Base-by-base conservation (phyloP, 805 yeast genomes). In the Kazachstania bromeliacearum region DNA sequence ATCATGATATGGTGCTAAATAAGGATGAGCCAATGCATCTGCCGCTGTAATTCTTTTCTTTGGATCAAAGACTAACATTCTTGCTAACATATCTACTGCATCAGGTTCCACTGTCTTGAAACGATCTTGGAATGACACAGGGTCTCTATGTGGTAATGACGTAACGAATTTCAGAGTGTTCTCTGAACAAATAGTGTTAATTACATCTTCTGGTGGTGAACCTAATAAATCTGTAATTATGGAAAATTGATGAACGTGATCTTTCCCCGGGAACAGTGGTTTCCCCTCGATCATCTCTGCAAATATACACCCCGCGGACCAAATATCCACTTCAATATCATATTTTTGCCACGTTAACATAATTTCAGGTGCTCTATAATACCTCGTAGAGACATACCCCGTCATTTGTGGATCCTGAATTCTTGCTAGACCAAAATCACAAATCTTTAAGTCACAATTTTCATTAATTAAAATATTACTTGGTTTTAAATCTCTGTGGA, bases 321-420 rank as follows among this genome's bases (percentile, higher is more conserved):
- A 89, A 50, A 89, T 84, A 61, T 89, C 98, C 26, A 89, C 97
- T 62, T 88, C 96, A 7, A 85, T 79, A 54, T 88, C 96, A 63
- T 89, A 89, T 57, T 89, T 85, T 60, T 89, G 98, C 97, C 97
- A 89, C 19, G 96, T 87, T 45, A 89, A 72, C 98, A 89, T 89
- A 61, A 89, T 89, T 59, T 89, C 98, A 2, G 98, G 98, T 0
- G 97, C 98, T 44, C 98, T 74, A 63, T 89, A 89, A 66, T 87
- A 89, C 53, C 98, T 64, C 4, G 98, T 89, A 4, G 94, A 81
- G 13, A 89, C 98, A 59, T 89, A 89, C 7, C 97, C 98, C 1
- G 97, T 89, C 98, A 89, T 89, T 60, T 89, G 97, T 10, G 96
- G 96, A 63, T 89, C 98, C 66, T 89, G 96, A 54, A 89, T 83